Conservation (phyloP, 768 basidiomycete species). For the Tephrocybe sp. region DNA sequence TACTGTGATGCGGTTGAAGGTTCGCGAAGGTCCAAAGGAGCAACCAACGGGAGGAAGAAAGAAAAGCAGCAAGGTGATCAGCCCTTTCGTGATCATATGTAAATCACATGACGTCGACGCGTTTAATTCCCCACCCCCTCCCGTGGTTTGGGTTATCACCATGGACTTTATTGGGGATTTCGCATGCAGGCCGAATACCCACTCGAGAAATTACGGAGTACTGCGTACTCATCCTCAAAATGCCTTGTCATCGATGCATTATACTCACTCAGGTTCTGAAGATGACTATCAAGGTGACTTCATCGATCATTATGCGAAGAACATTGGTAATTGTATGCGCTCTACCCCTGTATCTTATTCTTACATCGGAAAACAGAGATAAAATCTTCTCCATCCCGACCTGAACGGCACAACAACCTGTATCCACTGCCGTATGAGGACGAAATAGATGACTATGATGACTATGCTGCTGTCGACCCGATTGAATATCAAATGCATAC, state of each 20-base stretch:
- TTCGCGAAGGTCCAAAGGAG: neutral
- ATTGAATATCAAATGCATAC: neutral
- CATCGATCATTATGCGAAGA: constrained; percentile 26
- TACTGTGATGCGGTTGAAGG: neutral
- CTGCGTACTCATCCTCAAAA: neutral
- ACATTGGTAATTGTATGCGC: constrained; percentile 39
- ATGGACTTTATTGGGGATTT: constrained; percentile 14
- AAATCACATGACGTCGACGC: constrained; percentile 16
- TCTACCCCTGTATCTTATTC: neutral
- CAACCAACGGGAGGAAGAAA: neutral
- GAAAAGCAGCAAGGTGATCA: neutral
- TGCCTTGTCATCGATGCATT: neutral
- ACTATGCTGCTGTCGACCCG: neutral
- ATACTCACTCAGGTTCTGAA: neutral
- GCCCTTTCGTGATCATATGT: neutral
- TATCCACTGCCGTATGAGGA: constrained; percentile 1
- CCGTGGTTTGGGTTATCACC: constrained; percentile 6
- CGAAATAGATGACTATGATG: constrained; percentile 17
- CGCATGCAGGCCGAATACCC: neutral
- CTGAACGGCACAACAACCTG: neutral
- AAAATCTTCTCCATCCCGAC: constrained; percentile 21
- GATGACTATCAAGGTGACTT: constrained; percentile 14
- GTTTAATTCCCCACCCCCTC: no score
- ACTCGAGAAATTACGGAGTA: neutral
- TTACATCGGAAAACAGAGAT: constrained; percentile 5